Evolutionary conservation across 2,329 filamentous ascomycete species (phyloP), one percentile per base, ranked within the genome.

Genomic region (Aspergillus quadricinctus): DNA sequence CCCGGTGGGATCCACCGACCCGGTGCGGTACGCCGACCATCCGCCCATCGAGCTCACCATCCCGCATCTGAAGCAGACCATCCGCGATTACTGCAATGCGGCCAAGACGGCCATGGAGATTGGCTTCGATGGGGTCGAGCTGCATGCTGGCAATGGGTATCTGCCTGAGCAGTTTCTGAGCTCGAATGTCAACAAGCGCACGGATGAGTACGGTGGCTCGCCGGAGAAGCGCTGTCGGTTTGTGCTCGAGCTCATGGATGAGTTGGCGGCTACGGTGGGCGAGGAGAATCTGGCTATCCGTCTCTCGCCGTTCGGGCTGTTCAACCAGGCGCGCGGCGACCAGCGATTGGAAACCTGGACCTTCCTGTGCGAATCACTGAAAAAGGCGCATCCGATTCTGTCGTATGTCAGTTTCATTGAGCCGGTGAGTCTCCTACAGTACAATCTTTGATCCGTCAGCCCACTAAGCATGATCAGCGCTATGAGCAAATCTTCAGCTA

Each of bases 391-490:
- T 9, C 78, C 78, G 0, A 61, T 66, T 3, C 61, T 84, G 21
- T 78, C 78, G 2, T 84, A 84, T 58, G 77, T 84, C 17, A 80
- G 78, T 69, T 81, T 84, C 48, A 74, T 84, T 49, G 82, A 84
- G 66, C 81, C 81, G 65, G 67, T 70, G 58, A 54, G 65, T 61
- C 23, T 45, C 17, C 49, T 17, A 6, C 31, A 17, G 3, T 21
- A 14, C 19, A n/a, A 21, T 11, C 17, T 41, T 5, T 52, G 21
- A 3, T 40, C 17, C 2, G 23, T 17, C 4, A 10, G 19, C 17
- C 17, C 25, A 28, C 56, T 52, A 53, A 40, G 51, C 40, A 29
- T 3, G 2, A 31, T 3, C 45, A 74, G 59, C 74, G 78, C 17
- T 83, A 76, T 63, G 81, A 84, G 56, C 81, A 83, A 64, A 75